Evolutionary conservation across 2,329 filamentous ascomycete genomes (phyloP).

Genomic region (Pseudocercospora vitis): DNA sequence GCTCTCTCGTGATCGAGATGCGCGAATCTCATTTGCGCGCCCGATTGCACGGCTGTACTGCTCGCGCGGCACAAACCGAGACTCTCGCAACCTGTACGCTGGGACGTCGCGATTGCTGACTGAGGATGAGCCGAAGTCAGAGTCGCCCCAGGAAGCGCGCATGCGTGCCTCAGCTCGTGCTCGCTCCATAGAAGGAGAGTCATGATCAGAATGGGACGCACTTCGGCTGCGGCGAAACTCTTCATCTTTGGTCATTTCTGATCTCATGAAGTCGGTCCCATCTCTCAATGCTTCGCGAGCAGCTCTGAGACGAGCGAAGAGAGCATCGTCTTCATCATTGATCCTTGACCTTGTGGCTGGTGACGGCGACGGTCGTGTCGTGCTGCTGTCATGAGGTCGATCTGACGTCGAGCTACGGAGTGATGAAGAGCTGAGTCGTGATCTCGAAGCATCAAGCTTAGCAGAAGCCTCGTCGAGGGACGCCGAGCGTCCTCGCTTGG

Average conservation of each 20-base stretch:
- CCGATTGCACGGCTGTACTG: constrained; percentile 39
- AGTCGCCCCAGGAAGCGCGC: constrained; percentile 25
- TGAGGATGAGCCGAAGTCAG: constrained; percentile 8
- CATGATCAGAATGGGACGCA: constrained; percentile 29
- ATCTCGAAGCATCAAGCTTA: not conserved
- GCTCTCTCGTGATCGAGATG: constrained; percentile 23
- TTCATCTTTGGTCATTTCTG: constrained; percentile 25
- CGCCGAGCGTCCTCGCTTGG: constrained; percentile 28
- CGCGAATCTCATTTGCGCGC: constrained; percentile 33
- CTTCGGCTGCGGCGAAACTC: constrained; percentile 28
- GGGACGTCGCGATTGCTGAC: constrained; percentile 31
- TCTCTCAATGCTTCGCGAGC: constrained; percentile 34
- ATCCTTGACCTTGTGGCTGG: constrained; percentile 23
- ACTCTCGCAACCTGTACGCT: constrained; percentile 39
- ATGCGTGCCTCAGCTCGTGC: constrained; percentile 37
- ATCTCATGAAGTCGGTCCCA: constrained; percentile 19
- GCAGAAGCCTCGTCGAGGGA: constrained; percentile 19
- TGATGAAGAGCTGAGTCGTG: constrained; percentile 12
- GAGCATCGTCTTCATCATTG: constrained; percentile 35
- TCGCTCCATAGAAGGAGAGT: constrained; percentile 36
- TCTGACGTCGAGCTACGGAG: constrained; percentile 13
- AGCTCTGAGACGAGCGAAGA: constrained; percentile 38
- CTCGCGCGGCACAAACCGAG: constrained; percentile 40
- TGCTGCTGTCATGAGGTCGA: constrained; percentile 10
- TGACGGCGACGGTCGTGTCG: constrained; percentile 23